These are phyloP conservation scores for Coniochaeta sp. DNA, from an alignment of 2,329 filamentous ascomycete genomes.

Conservation along the genomic window DNA sequence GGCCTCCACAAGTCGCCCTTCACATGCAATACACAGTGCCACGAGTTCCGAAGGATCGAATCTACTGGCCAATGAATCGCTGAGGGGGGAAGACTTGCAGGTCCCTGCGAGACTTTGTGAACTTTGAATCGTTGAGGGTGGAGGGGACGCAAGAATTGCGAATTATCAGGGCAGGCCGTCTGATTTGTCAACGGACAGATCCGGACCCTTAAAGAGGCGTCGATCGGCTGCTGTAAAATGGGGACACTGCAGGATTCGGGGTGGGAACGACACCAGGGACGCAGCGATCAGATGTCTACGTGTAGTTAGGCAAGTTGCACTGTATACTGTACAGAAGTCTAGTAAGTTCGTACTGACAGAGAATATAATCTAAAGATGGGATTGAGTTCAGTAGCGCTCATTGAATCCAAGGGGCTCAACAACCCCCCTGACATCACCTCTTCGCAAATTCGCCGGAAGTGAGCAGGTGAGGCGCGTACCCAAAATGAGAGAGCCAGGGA, in stretches of 20 bases:
- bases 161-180: neutral
- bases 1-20: neutral
- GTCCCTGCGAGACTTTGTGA: neutral
- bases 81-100: neutral
- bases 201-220: neutral
- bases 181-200: neutral
- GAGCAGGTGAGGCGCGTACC: neutral
- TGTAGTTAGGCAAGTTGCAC: too few relatives aligned
- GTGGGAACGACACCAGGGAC: neutral
- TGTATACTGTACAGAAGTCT: neutral
- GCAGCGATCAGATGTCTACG: neutral
- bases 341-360: too few relatives aligned
- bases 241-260: neutral
- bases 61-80: neutral
- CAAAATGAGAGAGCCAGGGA: neutral
- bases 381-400: neutral
- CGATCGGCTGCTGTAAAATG: neutral
- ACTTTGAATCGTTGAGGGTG: neutral
- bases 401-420: neutral
- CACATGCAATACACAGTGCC: neutral
- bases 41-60: neutral
- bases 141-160: neutral
- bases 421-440: neutral
- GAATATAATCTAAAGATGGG: neutral
- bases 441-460: neutral